phyloP scores from a whole-genome alignment of 2,329 filamentous ascomycete species.

The Exophiala xenobiotica region DNA sequence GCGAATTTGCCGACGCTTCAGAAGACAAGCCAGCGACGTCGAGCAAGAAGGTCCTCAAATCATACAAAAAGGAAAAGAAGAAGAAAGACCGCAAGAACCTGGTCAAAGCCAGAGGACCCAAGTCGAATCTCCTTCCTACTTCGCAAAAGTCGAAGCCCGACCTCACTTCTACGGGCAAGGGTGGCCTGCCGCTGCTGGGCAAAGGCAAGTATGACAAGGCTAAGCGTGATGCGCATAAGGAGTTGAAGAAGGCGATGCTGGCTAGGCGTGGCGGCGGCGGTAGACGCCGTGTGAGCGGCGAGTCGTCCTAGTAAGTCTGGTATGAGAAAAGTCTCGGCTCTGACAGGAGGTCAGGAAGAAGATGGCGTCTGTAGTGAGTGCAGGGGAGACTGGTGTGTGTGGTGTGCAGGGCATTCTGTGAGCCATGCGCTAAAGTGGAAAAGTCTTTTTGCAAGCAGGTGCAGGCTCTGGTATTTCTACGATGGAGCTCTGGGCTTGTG shows the following conservation, averaged over 20 bases:
- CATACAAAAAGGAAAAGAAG: slow-evolving; percentile 18
- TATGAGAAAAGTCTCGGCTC: no score
- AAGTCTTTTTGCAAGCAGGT: no score
- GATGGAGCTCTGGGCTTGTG: no score
- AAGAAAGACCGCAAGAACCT: slow-evolving; percentile 25
- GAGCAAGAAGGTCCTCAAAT: slow-evolving; percentile 7
- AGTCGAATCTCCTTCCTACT: slow-evolving; percentile 13
- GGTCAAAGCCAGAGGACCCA: slow-evolving; percentile 22
- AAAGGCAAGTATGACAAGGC: slow-evolving; percentile 25
- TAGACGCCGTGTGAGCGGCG: neutral
- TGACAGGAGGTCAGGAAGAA: no score
- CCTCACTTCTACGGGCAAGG: slow-evolving; percentile 12
- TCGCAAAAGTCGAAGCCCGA: slow-evolving; percentile 16
- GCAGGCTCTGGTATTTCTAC: no score
- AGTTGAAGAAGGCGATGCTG: slow-evolving; percentile 15
- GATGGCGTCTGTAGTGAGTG: no score
- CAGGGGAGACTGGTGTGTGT: no score
- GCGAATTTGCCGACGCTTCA: slow-evolving; percentile 3
- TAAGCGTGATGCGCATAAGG: slow-evolving; percentile 17
- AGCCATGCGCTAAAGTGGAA: no score
- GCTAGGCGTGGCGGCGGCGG: slow-evolving; percentile 1
- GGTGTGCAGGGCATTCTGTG: no score
- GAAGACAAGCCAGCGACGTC: neutral
- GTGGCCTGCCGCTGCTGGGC: slow-evolving; percentile 17
- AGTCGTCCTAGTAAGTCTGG: neutral